Evolutionary conservation across 2,329 filamentous ascomycete species (phyloP), one percentile per base, ranked within the genome.

Genomic region (Phaeophleospora eucalypticola): DNA sequence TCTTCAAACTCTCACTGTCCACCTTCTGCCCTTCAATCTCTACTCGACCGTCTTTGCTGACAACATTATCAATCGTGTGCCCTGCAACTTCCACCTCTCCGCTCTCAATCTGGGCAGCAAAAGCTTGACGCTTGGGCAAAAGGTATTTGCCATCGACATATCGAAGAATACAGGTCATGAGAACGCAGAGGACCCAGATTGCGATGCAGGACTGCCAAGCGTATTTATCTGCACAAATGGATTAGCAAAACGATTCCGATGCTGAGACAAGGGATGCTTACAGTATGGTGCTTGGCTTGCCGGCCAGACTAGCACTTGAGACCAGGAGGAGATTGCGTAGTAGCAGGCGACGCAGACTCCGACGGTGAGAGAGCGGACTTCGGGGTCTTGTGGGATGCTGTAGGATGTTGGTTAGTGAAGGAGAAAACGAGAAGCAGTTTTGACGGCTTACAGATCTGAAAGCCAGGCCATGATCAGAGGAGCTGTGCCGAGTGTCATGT

Each of bases 391-490:
- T 0, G 72, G 72, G 43, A 68, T 72, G 57, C 52, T 54, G 24
- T 17, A 20, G 8, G 12, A 19, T 19, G 8, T 40, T 21, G 4
- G 37, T 4, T 6, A 36, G 34, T 15, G 37, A 16, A n/a, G n/a
- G 12, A 24, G 18, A 40, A 41, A 29, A 32, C 14, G 33, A 4
- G 6, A 4, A 6, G 4, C 17, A 16, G 33, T 4, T 35, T 35
- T 35, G 33, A n/a, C 14, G 33, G 24, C 52, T 52, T 21, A 54
- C 46, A 75, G 60, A 54, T 79, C 75, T 0, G 74, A 71, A 2
- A 78, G 60, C 76, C 76, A 79, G 0, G 74, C 69, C 51, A 77
- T 71, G 35, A 79, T 76, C 24, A 79, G 55, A 0, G 76, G 75
- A 2, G 75, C 75, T 0, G 75, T 78, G 1, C 75, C 76, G 2